phyloP scores from a whole-genome alignment of 2,329 filamentous ascomycete species.

The Ceratocystis eucalypticola region DNA sequence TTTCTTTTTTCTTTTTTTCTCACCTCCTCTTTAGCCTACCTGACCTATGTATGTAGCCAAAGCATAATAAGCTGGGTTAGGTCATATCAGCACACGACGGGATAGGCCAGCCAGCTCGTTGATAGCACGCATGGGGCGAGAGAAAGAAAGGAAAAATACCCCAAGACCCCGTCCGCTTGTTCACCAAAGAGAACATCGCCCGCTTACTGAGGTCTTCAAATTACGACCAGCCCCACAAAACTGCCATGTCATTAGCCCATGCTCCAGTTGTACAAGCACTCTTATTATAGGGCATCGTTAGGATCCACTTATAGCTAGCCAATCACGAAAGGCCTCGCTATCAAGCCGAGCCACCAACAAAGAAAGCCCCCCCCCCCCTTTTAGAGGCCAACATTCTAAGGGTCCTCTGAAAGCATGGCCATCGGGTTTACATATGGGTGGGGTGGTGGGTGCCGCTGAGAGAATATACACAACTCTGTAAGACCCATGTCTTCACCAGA shows the following conservation, averaged over 20 bases:
- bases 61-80: too few species aligned
- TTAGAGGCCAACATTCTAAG: background rate
- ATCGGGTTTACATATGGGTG: background rate
- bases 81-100: background rate
- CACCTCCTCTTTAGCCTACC: too few species aligned
- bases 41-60: too few species aligned
- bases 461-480: background rate
- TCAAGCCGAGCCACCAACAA: background rate
- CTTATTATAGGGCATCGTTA: background rate
- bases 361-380: background rate
- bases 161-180: background rate
- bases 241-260: background rate
- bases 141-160: background rate
- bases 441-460: background rate
- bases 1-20: background rate
- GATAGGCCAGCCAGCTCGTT: too few species aligned
- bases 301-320: background rate
- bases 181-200: background rate
- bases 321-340: background rate
- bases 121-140: background rate
- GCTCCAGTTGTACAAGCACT: background rate
- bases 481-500: background rate
- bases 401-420: background rate
- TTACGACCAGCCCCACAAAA: background rate
- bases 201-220: background rate